These are phyloP conservation scores for Zymoseptoria passerinii DNA, from an alignment of 2,329 filamentous ascomycete genomes.

Conservation along the genomic window DNA sequence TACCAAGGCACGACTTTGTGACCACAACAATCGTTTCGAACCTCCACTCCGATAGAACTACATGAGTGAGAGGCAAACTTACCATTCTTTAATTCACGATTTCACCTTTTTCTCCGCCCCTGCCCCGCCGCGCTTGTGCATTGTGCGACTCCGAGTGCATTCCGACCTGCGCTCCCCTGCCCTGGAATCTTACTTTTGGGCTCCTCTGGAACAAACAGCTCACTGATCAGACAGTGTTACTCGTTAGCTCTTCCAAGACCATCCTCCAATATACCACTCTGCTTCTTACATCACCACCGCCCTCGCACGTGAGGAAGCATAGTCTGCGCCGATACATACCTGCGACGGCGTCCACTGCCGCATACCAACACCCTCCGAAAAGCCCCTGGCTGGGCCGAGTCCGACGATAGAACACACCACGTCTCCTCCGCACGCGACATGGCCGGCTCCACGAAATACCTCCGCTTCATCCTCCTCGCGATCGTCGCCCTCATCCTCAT, in stretches of 20 bases:
- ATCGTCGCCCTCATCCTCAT: slow-evolving; percentile 73
- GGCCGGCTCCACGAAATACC: slow-evolving; percentile 63
- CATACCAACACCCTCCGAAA: neutral
- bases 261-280: neutral
- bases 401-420: neutral
- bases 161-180: neutral
- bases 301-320: neutral
- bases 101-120: neutral
- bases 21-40: too few relatives aligned
- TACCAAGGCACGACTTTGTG: too few relatives aligned
- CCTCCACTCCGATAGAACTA: neutral
- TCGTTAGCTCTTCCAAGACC: neutral
- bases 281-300: neutral
- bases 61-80: too few relatives aligned
- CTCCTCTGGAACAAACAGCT: neutral
- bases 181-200: neutral
- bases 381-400: slow-evolving; percentile 1
- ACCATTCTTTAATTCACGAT: too few relatives aligned
- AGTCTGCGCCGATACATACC: neutral
- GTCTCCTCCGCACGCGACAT: slow-evolving; percentile 36
- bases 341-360: neutral
- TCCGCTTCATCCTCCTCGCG: slow-evolving; percentile 67
- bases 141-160: neutral
- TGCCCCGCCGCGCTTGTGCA: neutral
- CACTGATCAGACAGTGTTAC: neutral